These are phyloP conservation scores for Fusarium sp. DNA, from an alignment of 2,329 filamentous ascomycete species.

Conservation along the genomic window DNA sequence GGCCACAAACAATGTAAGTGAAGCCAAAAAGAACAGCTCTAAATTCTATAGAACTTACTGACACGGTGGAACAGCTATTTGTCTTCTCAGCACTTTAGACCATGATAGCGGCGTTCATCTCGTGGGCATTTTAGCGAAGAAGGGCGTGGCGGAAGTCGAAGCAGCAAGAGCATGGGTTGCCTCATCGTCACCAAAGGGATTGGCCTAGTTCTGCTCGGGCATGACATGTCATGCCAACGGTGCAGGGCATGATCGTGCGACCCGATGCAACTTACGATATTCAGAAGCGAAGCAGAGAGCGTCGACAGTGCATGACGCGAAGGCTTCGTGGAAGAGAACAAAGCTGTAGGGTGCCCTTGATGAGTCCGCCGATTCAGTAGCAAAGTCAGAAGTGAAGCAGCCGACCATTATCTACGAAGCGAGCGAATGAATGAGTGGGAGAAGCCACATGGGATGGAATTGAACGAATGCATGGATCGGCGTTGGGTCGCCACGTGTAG, in stretches of 20 bases:
- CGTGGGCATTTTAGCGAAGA: conserved; percentile 34
- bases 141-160: conserved; percentile 28
- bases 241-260: conserved; percentile 36
- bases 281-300: conserved; percentile 38
- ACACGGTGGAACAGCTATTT: conserved; percentile 67
- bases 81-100: conserved; percentile 79
- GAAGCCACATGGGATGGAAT: conserved; percentile 36
- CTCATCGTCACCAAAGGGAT: conserved; percentile 27
- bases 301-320: conserved; percentile 22
- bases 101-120: conserved; percentile 43
- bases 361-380: conserved; percentile 31
- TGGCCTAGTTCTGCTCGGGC: conserved; percentile 33
- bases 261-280: conserved; percentile 40
- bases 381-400: conserved; percentile 22
- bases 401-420: conserved; percentile 28
- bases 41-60: conserved; percentile 31
- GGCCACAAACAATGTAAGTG: conserved; percentile 97
- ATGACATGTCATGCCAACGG: conserved; percentile 33
- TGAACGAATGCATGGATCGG: conserved; percentile 38
- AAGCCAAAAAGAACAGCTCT: background rate
- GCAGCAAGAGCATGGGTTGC: conserved; percentile 30
- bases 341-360: conserved; percentile 31
- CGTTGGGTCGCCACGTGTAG: conserved; percentile 44
- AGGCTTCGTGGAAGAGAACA: conserved; percentile 26
- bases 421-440: conserved; percentile 37